Conservation (phyloP, 2,329 filamentous ascomycete species). For the Diaporthe longicolla region DNA sequence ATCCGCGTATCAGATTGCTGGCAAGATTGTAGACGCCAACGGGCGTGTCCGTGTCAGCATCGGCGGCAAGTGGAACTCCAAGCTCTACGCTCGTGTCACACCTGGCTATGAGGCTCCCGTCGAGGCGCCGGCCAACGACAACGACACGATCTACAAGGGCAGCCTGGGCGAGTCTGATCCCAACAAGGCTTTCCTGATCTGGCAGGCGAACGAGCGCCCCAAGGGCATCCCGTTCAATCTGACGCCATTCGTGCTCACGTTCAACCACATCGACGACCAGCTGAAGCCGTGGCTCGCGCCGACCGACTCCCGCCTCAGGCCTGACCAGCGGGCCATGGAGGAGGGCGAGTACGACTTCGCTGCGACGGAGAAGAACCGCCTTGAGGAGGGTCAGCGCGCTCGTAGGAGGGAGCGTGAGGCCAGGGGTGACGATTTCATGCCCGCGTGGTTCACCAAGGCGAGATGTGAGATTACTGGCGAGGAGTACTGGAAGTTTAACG, state of each 20-base stretch:
- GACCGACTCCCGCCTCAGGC: constrained; percentile 92
- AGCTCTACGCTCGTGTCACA: constrained; percentile 92
- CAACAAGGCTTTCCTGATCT: constrained; percentile 87
- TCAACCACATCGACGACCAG: constrained; percentile 93
- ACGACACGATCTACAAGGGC: constrained; percentile 57
- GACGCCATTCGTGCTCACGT: constrained; percentile 91
- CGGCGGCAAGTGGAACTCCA: constrained; percentile 97
- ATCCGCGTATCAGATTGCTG: constrained; percentile 88
- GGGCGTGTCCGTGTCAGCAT: constrained; percentile 91
- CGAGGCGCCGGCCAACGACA: constrained; percentile 63
- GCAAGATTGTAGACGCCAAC: constrained; percentile 84
- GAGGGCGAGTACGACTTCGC: constrained; percentile 97
- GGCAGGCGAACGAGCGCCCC: constrained; percentile 88
- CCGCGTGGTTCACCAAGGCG: constrained; percentile 86
- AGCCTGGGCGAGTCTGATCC: constrained; percentile 70
- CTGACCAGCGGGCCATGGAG: constrained; percentile 98
- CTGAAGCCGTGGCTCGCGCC: constrained; percentile 84
- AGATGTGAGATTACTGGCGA: constrained; percentile 86
- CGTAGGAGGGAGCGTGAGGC: constrained; percentile 81
- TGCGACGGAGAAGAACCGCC: constrained; percentile 91
- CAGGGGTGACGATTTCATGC: constrained; percentile 83
- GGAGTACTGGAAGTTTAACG: constrained; percentile 90
- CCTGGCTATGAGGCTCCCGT: constrained; percentile 88
- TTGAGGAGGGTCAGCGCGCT: constrained; percentile 91
- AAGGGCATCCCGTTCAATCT: constrained; percentile 94